phyloP scores from a whole-genome alignment of 805 yeast species.

The Diddensiella santjacobensis region DNA sequence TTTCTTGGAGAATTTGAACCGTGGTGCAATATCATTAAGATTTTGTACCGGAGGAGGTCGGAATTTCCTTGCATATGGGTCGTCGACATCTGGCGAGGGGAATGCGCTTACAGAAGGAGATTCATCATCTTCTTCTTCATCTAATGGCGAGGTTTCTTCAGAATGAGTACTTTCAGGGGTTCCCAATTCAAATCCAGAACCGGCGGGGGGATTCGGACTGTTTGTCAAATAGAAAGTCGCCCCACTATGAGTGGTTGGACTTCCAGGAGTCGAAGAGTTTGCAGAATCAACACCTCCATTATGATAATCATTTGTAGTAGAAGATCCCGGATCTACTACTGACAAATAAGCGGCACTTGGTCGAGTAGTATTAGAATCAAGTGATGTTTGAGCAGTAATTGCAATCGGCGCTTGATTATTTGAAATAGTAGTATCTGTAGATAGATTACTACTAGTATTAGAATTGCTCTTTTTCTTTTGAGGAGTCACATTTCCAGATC shows the following conservation, averaged over 20 bases:
- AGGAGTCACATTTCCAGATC: background rate
- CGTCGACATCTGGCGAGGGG: slow-evolving; percentile 27
- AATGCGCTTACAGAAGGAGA: slow-evolving; percentile 17
- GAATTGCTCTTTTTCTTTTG: slow-evolving; percentile 2
- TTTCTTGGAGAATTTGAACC: slow-evolving; percentile 31
- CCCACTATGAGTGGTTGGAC: background rate
- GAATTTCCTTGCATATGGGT: slow-evolving; percentile 34
- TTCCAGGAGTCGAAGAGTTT: background rate
- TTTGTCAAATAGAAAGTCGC: background rate
- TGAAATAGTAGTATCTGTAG: background rate
- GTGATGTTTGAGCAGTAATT: background rate
- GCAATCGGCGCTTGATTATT: background rate
- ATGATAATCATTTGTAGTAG: background rate
- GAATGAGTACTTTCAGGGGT: slow-evolving; percentile 8
- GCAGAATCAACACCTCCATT: background rate
- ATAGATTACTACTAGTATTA: background rate
- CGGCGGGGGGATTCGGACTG: background rate
- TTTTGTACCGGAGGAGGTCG: slow-evolving; percentile 27
- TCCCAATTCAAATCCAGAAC: slow-evolving; percentile 1
- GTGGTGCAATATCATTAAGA: slow-evolving; percentile 32
- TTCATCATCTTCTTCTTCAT: slow-evolving; percentile 3
- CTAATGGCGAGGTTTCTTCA: slow-evolving; percentile 17
- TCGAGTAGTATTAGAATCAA: slow-evolving; percentile 1
- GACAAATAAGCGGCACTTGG: slow-evolving; percentile 16
- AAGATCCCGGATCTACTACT: slow-evolving; percentile 5